These are phyloP conservation scores for Omphalotus guepiniiformis DNA, from an alignment of 768 basidiomycete genomes.

Conservation along the genomic window DNA sequence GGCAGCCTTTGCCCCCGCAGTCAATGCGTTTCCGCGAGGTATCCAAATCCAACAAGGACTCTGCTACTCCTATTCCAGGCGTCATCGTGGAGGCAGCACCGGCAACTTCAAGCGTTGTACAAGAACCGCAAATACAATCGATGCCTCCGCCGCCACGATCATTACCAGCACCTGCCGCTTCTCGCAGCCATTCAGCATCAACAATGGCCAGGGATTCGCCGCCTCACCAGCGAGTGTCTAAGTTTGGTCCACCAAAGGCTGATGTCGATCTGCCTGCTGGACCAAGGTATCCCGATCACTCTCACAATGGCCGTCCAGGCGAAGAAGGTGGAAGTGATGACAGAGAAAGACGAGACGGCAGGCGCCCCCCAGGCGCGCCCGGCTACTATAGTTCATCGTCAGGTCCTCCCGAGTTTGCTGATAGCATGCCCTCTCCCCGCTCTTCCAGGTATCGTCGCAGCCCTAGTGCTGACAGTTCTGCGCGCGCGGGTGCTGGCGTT, in stretches of 20 bases:
- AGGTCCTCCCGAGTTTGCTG: too few relatives aligned
- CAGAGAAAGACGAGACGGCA: background rate
- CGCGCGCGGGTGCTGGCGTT: conserved; percentile 19
- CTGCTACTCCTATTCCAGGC: background rate
- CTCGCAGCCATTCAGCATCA: background rate
- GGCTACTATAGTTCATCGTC: too few relatives aligned
- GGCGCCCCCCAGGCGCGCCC: conserved; percentile 8
- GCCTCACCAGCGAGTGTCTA: conserved; percentile 2
- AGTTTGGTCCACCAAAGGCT: background rate
- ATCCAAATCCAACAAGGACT: background rate
- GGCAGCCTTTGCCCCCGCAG: conserved; percentile 44
- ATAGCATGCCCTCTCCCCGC: conserved; percentile 13
- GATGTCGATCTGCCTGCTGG: background rate
- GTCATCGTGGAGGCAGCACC: conserved; percentile 8
- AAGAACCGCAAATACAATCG: background rate
- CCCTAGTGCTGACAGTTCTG: conserved; percentile 9
- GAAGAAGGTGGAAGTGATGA: background rate
- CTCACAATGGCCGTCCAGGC: background rate
- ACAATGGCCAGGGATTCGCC: background rate
- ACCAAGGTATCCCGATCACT: background rate
- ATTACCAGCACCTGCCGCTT: background rate
- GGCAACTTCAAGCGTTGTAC: background rate
- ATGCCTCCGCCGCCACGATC: background rate
- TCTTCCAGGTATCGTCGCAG: background rate
- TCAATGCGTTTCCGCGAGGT: conserved; percentile 31